phyloP scores from a whole-genome alignment of 495 filamentous ascomycete species.

The Elaphomyces granulatus region DNA sequence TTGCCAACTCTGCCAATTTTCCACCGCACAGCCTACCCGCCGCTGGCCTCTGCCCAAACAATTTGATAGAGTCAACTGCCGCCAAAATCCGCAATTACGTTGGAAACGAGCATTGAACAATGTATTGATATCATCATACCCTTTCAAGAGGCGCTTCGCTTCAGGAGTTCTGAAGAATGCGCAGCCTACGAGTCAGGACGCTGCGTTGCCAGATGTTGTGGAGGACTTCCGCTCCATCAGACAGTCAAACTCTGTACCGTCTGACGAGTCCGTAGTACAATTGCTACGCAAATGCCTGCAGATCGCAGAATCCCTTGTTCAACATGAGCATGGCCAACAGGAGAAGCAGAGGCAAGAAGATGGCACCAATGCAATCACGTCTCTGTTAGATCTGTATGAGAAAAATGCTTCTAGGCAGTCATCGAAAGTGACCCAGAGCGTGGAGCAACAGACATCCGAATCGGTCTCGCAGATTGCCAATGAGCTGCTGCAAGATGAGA shows the following conservation, averaged over 20 bases:
- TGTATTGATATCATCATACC: too few relatives aligned
- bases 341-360: constrained; percentile 4
- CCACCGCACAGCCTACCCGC: constrained; percentile 11
- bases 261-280: constrained; percentile 25
- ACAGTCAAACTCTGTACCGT: constrained; percentile 21
- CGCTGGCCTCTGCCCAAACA: constrained; percentile 5
- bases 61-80: constrained; percentile 8
- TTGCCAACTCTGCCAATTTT: constrained; percentile 29
- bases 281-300: constrained; percentile 32
- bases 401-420: constrained; percentile 12
- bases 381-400: constrained; percentile 38
- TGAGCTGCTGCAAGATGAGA: constrained; percentile 52
- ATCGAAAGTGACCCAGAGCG: constrained; percentile 8
- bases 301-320: constrained; percentile 23
- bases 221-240: constrained; percentile 18
- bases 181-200: constrained; percentile 3
- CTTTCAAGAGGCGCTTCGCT: too few relatives aligned
- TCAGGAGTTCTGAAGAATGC: too few relatives aligned
- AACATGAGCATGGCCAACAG: constrained; percentile 8
- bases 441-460: constrained; percentile 20
- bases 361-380: constrained; percentile 32
- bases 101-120: too few relatives aligned
- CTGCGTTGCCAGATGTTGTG: constrained; percentile 16
- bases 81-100: constrained; percentile 1
- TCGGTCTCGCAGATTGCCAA: constrained; percentile 42